Evolutionary conservation across 2,329 filamentous ascomycete genomes (phyloP).

Genomic region (Huntiella bhutanensis): DNA sequence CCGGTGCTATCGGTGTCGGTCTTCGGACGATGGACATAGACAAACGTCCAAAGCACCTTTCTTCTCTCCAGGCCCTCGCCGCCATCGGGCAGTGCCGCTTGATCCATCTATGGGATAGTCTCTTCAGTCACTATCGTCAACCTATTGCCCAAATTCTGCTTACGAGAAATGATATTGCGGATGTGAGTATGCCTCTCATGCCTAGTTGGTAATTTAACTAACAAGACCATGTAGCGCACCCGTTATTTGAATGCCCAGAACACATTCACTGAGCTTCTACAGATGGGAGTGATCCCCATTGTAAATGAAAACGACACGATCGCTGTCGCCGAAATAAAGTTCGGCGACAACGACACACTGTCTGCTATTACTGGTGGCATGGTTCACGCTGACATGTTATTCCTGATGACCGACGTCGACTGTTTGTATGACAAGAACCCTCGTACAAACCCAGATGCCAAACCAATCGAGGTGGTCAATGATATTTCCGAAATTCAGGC

Average conservation of each 20-base stretch:
- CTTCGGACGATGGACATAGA: conserved; percentile 77
- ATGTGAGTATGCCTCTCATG: conserved; percentile 36
- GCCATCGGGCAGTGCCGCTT: conserved; percentile 91
- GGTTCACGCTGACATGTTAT: conserved; percentile 90
- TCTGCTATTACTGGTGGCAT: conserved; percentile 93
- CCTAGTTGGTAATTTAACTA: not conserved
- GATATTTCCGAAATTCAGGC: conserved; percentile 69
- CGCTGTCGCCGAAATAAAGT: conserved; percentile 95
- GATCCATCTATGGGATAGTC: conserved; percentile 85
- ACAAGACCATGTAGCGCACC: conserved; percentile 38
- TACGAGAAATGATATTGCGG: conserved; percentile 88
- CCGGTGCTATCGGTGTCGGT: conserved; percentile 88
- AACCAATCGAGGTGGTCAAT: conserved; percentile 78
- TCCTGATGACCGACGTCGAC: conserved; percentile 97
- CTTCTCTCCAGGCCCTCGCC: conserved; percentile 78
- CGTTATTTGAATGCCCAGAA: conserved; percentile 96
- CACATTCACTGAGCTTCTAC: conserved; percentile 72
- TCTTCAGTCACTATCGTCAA: conserved; percentile 75
- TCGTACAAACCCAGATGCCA: conserved; percentile 62
- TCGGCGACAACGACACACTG: conserved; percentile 94
- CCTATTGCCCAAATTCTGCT: conserved; percentile 88
- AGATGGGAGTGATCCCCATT: conserved; percentile 93
- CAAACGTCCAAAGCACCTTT: conserved; percentile 73
- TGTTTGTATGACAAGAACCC: conserved; percentile 96
- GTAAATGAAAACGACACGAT: conserved; percentile 98